phyloP scores from a whole-genome alignment of 257 asterid genomes.

The Euphrasia confusa region DNA sequence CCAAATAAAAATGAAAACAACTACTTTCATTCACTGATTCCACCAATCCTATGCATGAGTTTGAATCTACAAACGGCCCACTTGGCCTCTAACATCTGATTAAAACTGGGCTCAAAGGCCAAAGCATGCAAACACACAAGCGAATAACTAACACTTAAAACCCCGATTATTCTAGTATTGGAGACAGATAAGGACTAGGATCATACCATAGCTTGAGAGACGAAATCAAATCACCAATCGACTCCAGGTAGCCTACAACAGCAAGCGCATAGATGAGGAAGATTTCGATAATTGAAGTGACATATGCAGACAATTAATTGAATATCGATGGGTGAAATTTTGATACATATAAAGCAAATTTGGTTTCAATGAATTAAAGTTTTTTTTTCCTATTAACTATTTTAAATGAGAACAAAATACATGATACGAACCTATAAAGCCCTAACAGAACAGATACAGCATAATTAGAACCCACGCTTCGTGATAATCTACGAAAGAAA shows the following conservation, averaged over 20 bases:
- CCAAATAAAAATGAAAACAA: too few species aligned
- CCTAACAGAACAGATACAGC: too few species aligned
- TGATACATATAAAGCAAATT: not conserved
- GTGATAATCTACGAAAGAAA: too few species aligned
- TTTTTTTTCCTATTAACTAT: too few species aligned
- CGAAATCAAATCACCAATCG: conserved; percentile 10
- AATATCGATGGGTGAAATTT: not conserved
- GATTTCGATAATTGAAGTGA: not conserved
- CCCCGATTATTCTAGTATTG: not conserved
- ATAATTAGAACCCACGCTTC: too few species aligned
- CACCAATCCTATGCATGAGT: too few species aligned
- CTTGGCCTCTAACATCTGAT: not conserved
- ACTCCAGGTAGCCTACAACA: conserved; percentile 28
- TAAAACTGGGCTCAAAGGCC: not conserved
- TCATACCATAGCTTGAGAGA: conserved; percentile 33
- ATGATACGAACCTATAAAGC: too few species aligned
- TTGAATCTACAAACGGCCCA: too few species aligned
- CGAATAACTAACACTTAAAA: not conserved
- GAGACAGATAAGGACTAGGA: not conserved
- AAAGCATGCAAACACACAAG: not conserved
- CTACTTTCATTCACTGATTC: too few species aligned
- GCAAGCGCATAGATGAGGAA: not conserved
- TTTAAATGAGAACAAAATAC: too few species aligned
- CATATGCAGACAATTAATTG: not conserved
- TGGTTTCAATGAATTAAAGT: not conserved